Base-by-base conservation (phyloP, 2,329 filamentous ascomycete genomes). In the Aspergillus neoniger region DNA sequence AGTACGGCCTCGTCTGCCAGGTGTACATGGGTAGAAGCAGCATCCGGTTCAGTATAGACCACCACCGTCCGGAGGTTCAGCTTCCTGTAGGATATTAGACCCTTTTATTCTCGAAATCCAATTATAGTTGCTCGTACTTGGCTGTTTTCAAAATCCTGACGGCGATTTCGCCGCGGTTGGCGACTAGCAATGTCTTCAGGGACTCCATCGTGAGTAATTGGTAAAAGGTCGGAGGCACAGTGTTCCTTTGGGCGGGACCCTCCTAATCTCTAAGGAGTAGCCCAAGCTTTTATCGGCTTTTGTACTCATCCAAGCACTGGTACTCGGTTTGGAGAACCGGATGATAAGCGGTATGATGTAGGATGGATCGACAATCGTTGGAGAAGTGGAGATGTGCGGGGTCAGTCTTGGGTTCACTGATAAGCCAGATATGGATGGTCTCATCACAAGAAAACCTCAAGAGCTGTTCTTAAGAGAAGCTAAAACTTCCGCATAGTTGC, bases 81-180 rank as follows among this genome's bases (percentile, higher is more conserved):
- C 43, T 74, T 74, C 28, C 72, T 74, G 23, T 48, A 63, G 8
- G 10, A 15, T n/a, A 58, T 52, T 39, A 61, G 57, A 17, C 8
- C 12, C 14, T 25, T 30, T 12, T 3, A 10, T 32, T 47, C 38
- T 15, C 0, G 21, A n/a, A 23, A 25, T 12, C 7, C 14, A 21
- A 32, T 21, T 4, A 14, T n/a, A 53, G 1, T 17, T 36, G 4
- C 32, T 36, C 65, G 36, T 69, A 76, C 72, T 75, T 80, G 8
- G 81, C 81, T n/a, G 83, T 81, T 67, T 73, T 80, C 67, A 81
- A 79, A 58, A 85, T 81, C 30, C 85, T 80, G 32, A 79, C 77
- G 2, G 83, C 82, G 56, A 87, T 87, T 68, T 87, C 85, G 50
- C 84, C 85, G 49, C 85, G 77, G 69, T 88, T 87, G 9, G 85